Conservation (phyloP, 305 asterid genomes). For the Fraxinus sp. region DNA sequence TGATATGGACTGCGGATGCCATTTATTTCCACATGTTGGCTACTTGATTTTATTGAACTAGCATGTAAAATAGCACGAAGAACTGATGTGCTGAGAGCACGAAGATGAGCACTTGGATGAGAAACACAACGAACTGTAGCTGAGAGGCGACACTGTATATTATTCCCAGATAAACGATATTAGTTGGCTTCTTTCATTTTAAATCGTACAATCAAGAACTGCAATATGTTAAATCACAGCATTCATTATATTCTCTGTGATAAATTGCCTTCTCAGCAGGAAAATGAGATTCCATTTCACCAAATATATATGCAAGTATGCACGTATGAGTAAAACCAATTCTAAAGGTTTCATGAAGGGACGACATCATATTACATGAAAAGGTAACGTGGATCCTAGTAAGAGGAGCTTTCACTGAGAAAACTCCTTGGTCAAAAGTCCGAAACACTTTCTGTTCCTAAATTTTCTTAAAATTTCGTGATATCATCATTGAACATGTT, state of each 20-base stretch:
- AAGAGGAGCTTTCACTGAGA: neutral
- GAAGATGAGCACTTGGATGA: conserved; percentile 94
- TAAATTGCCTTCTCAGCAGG: neutral
- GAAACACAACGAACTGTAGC: conserved; percentile 68
- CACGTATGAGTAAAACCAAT: neutral
- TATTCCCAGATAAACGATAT: neutral
- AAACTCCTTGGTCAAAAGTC: neutral
- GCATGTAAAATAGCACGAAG: conserved; percentile 79
- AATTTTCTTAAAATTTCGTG: neutral
- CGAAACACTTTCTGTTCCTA: neutral
- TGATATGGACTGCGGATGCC: conserved; percentile 48
- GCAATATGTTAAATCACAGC: neutral
- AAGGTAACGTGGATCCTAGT: neutral
- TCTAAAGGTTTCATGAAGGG: neutral
- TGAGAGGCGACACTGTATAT: conserved; percentile 58
- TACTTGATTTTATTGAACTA: conserved; percentile 46
- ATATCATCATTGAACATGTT: neutral
- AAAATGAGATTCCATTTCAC: neutral
- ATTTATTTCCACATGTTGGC: conserved; percentile 37
- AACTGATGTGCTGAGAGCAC: conserved; percentile 90
- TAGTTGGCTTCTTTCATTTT: neutral
- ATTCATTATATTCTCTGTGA: neutral
- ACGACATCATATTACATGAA: neutral
- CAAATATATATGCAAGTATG: neutral
- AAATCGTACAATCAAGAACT: neutral